Base-by-base conservation (phyloP, 1,284 basidiomycete species). In the Cystobasidium slooffiae region DNA sequence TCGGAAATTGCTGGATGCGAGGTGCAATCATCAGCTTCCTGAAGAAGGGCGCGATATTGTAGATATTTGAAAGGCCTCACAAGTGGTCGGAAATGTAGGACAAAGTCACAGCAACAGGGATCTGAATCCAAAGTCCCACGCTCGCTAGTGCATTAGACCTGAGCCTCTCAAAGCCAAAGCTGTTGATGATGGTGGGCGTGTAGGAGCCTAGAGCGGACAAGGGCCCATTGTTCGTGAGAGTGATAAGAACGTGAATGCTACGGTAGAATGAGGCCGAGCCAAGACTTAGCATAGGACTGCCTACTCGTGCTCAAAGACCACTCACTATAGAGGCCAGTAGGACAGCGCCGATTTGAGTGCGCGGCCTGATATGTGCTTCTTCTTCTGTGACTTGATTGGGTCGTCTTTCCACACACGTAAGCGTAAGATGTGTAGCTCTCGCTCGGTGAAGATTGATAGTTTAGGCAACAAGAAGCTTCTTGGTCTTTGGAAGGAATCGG, bases 391-490 rank as follows among this genome's bases (percentile, higher is more conserved):
- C 77, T 82, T 81, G 64, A 75, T 55, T 0, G 80, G 79, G 66
- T 82, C 81, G 75, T 81, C 81, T 46, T 78, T 59, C 20, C 80
- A 62, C 0, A 81, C 79, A 1, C 81, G 78, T 1, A 76, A 75
- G 1, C 74, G 75, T 4, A 82, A 78, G 68, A 82, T 81, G 65
- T 82, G 75, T 12, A 79, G 63, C 53, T 82, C 79, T 18, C 80
- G 78, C 49, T 76, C 72, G 58, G 75, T 80, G 75, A 81, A 82
- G 69, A 61, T 72, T 18, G 46, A 31, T 12, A 75, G 39, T 10
- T 72, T 64, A 3, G 78, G 80, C n/a, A 82, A 87, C 78, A 89
- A 79, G 6, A 78, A 75, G 9, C 74, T 72, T 0, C 68, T 67
- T 0, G 80, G 81, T 9, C 68, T 47, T 8, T 73, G 46, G 55